Conservation (phyloP, 148 eudicot genomes). For the Dianthus caryophyllus region DNA sequence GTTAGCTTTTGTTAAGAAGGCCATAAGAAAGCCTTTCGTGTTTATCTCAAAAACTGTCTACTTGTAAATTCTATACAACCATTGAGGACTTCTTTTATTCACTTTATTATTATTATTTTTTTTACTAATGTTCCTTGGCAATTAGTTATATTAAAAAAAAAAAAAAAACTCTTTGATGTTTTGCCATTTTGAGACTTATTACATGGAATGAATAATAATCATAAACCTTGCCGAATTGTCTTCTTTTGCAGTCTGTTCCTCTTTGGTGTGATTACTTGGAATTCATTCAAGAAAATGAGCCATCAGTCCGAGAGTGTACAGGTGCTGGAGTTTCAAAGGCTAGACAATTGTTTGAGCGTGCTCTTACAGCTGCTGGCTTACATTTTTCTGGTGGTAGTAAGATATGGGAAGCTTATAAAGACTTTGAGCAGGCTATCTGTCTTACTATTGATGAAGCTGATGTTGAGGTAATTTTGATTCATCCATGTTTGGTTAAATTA, state of each 20-base stretch:
- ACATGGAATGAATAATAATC: slow-evolving; percentile 2
- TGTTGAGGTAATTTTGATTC: slow-evolving; percentile 30
- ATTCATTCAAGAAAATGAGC: slow-evolving; percentile 70
- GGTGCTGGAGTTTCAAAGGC: slow-evolving; percentile 62
- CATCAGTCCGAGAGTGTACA: slow-evolving; percentile 57
- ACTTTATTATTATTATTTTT: background rate
- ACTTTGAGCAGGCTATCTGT: slow-evolving; percentile 67
- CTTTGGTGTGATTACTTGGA: slow-evolving; percentile 85
- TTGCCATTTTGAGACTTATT: background rate
- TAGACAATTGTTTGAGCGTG: slow-evolving; percentile 86
- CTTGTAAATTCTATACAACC: background rate
- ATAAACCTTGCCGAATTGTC: slow-evolving; percentile 5
- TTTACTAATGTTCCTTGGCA: background rate
- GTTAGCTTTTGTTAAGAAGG: background rate
- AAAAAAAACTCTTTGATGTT: background rate
- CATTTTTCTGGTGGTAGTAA: slow-evolving; percentile 78
- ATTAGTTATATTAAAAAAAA: too few relatives aligned
- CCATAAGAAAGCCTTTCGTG: background rate
- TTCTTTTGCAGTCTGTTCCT: slow-evolving; percentile 63
- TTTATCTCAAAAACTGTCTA: background rate
- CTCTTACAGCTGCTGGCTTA: slow-evolving; percentile 79
- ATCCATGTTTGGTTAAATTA: slow-evolving; percentile 11
- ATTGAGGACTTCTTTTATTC: background rate
- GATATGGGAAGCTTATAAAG: slow-evolving; percentile 85
- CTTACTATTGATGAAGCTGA: slow-evolving; percentile 51